Evolutionary conservation across 2,329 filamentous ascomycete species (phyloP).

Genomic region (Hymenoscyphus fraxineus): DNA sequence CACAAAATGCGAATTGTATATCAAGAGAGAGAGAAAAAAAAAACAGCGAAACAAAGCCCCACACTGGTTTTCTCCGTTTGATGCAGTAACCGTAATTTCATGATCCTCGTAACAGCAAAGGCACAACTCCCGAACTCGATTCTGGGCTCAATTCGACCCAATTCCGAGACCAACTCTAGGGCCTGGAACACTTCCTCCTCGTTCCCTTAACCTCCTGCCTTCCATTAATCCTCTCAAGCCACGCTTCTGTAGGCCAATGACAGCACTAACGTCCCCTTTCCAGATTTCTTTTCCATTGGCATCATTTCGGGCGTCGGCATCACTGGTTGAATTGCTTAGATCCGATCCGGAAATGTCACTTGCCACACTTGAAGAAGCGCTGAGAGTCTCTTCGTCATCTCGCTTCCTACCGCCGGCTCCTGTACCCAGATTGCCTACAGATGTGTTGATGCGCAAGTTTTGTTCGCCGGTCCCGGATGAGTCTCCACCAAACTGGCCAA

Average conservation of each 20-base stretch:
- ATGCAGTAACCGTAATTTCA: slow-evolving; percentile 7
- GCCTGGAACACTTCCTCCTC: slow-evolving; percentile 44
- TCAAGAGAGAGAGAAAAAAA: not conserved
- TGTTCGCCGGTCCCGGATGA: slow-evolving; percentile 25
- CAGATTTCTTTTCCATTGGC: slow-evolving; percentile 61
- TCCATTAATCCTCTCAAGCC: slow-evolving; percentile 93
- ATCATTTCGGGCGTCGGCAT: slow-evolving; percentile 38
- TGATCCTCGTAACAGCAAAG: slow-evolving; percentile 4
- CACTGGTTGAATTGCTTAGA: slow-evolving; percentile 32
- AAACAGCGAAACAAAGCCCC: not conserved
- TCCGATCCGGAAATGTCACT: slow-evolving; percentile 31
- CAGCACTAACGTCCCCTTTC: slow-evolving; percentile 77
- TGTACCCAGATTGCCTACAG: slow-evolving; percentile 38
- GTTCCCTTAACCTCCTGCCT: slow-evolving; percentile 77
- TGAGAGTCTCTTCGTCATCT: slow-evolving; percentile 36
- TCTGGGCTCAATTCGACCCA: slow-evolving; percentile 30
- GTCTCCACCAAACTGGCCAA: slow-evolving; percentile 22
- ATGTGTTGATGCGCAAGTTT: slow-evolving; percentile 48
- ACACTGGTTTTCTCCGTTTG: not conserved
- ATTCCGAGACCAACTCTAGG: slow-evolving; percentile 51
- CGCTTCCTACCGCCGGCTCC: slow-evolving; percentile 32
- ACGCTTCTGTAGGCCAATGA: slow-evolving; percentile 93
- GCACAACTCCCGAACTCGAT: not conserved
- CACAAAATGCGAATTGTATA: slow-evolving; percentile 1
- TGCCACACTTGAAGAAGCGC: slow-evolving; percentile 28